A percentile compares a stretch with the other conserved stretches of the same genome.
Conservation (phyloP, 257 asterid genomes). For the Nicotiana paniculata region DNA sequence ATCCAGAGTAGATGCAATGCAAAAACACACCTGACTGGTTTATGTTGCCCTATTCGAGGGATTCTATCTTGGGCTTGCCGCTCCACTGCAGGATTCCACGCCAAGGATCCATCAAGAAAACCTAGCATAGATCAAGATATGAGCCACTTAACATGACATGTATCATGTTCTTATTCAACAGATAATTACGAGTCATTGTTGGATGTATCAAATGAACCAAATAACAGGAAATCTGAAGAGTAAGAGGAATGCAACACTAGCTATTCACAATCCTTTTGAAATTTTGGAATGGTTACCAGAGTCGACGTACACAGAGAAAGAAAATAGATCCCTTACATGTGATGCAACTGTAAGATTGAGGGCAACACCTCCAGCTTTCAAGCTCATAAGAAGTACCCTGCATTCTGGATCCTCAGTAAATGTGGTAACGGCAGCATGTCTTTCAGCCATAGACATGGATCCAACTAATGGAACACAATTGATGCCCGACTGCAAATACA, state of each 20-base stretch:
- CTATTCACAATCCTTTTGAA: neutral
- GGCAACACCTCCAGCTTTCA: constrained; percentile 94
- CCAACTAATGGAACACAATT: constrained; percentile 72
- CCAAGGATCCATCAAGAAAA: constrained; percentile 97
- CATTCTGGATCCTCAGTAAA: constrained; percentile 70
- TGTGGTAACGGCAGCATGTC: constrained; percentile 64
- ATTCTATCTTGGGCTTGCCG: constrained; percentile 92
- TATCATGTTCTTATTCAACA: too few relatives aligned
- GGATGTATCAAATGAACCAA: neutral
- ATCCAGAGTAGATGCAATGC: neutral
- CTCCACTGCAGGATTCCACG: constrained; percentile 93
- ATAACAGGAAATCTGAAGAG: neutral
- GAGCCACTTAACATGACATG: neutral
- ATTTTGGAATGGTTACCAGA: neutral
- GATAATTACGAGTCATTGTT: too few relatives aligned
- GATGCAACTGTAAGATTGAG: constrained; percentile 93
- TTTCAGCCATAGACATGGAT: constrained; percentile 67
- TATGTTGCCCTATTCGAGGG: constrained; percentile 79
- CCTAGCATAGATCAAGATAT: constrained; percentile 28
- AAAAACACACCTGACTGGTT: constrained; percentile 56
- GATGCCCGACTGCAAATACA: constrained; percentile 53
- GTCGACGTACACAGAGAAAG: neutral
- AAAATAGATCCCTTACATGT: constrained; percentile 39
- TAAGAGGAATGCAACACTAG: neutral
- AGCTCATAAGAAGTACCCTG: constrained; percentile 80